phyloP scores from a whole-genome alignment of 768 basidiomycete species.

The Daedalea quercina region DNA sequence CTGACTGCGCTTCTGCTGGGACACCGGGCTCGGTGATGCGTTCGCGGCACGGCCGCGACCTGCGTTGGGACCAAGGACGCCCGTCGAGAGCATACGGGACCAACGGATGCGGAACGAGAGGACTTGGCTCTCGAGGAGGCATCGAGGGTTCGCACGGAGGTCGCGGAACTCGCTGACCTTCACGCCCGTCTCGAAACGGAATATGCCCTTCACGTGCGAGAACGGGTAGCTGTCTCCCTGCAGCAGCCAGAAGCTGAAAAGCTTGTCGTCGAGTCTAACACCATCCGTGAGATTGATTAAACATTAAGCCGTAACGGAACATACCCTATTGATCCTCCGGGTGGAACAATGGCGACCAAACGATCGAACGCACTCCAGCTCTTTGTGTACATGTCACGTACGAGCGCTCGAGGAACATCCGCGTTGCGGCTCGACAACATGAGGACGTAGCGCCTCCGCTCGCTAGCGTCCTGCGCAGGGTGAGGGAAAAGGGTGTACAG shows the following conservation, averaged over 20 bases:
- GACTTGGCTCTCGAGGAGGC: conserved; percentile 76
- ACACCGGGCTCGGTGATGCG: conserved; percentile 19
- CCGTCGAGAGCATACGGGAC: conserved; percentile 65
- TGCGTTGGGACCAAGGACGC: conserved; percentile 46
- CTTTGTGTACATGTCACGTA: conserved; percentile 88
- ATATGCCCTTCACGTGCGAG: conserved; percentile 79
- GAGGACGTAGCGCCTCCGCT: conserved; percentile 69
- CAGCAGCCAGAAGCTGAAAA: conserved; percentile 85
- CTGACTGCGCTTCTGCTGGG: conserved; percentile 11
- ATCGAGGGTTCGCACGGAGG: conserved; percentile 82
- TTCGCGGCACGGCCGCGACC: conserved; percentile 24
- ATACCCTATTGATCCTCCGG: conserved; percentile 83
- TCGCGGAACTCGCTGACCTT: conserved; percentile 87
- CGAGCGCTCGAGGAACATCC: conserved; percentile 76
- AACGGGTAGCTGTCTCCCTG: conserved; percentile 73
- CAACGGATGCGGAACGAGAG: conserved; percentile 80
- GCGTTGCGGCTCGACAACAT: conserved; percentile 75
- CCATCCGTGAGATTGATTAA: background rate
- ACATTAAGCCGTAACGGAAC: conserved; percentile 19
- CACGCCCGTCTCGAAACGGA: conserved; percentile 82
- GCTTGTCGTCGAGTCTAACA: conserved; percentile 79
- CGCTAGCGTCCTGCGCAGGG: conserved; percentile 70
- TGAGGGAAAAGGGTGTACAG: conserved; percentile 74
- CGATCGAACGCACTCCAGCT: conserved; percentile 91
- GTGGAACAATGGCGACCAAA: conserved; percentile 83